These are phyloP conservation scores for Cercospora sp. DNA, from an alignment of 2,329 filamentous ascomycete genomes.

Conservation along the genomic window DNA sequence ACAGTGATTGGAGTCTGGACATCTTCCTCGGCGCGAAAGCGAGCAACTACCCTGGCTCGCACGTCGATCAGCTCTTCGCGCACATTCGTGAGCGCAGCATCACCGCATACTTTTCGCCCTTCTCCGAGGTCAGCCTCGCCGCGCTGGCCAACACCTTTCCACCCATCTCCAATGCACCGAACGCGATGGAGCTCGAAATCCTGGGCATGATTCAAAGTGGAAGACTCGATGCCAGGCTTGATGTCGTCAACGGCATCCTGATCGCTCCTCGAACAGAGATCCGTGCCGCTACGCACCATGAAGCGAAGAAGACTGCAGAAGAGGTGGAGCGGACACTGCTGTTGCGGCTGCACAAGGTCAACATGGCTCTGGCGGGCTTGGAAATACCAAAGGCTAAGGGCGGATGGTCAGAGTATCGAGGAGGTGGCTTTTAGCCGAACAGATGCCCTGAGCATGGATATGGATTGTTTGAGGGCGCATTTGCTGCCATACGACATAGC, in stretches of 20 bases:
- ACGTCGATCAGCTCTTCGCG: slow-evolving; percentile 69
- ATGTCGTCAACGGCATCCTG: slow-evolving; percentile 77
- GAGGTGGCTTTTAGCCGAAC: slow-evolving; percentile 14
- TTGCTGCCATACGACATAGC: slow-evolving; percentile 3
- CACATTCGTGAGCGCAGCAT: slow-evolving; percentile 87
- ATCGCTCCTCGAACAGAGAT: slow-evolving; percentile 68
- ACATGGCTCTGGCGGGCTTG: slow-evolving; percentile 71
- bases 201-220: slow-evolving; percentile 72
- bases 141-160: slow-evolving; percentile 78
- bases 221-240: slow-evolving; percentile 74
- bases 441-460: neutral
- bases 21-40: slow-evolving; percentile 65
- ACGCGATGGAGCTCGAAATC: slow-evolving; percentile 71
- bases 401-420: slow-evolving; percentile 10
- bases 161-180: slow-evolving; percentile 25
- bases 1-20: slow-evolving; percentile 85
- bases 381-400: slow-evolving; percentile 48
- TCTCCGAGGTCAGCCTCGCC: slow-evolving; percentile 79
- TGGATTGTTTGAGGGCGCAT: neutral
- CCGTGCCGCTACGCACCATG: slow-evolving; percentile 67
- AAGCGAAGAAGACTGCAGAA: slow-evolving; percentile 66
- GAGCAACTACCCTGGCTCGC: slow-evolving; percentile 37
- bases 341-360: slow-evolving; percentile 74
- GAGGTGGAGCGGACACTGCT: slow-evolving; percentile 74
- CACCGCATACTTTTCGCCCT: slow-evolving; percentile 86